Conservation (phyloP, 805 yeast genomes). For the Barnettozyma californica region DNA sequence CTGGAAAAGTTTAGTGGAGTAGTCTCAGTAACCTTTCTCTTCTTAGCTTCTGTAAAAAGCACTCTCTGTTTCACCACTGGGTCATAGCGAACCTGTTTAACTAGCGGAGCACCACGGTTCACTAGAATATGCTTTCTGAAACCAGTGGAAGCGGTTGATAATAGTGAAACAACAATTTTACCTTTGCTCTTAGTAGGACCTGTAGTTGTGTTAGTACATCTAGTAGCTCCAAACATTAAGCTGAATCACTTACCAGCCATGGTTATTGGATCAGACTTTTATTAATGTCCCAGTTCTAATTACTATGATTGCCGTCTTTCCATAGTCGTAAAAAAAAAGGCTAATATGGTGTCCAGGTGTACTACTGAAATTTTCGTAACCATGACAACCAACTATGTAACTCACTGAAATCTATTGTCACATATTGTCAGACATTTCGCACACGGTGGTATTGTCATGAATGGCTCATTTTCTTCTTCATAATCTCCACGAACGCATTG, state of each 20-base stretch:
- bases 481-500: neutral
- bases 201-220: neutral
- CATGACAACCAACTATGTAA: neutral
- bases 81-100: conserved; percentile 81
- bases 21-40: conserved; percentile 57
- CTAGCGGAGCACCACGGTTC: conserved; percentile 75
- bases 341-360: neutral
- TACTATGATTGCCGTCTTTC: neutral
- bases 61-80: conserved; percentile 89
- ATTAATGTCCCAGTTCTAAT: neutral
- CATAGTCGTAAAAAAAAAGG: neutral
- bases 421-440: no score
- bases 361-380: neutral
- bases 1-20: conserved; percentile 46
- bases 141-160: conserved; percentile 90
- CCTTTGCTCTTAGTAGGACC: conserved; percentile 61
- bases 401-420: no score
- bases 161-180: conserved; percentile 74
- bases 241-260: conserved; percentile 12
- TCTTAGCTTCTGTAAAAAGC: conserved; percentile 80
- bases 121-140: conserved; percentile 73
- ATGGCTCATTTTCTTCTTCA: neutral
- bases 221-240: neutral
- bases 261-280: neutral
- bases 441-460: no score